phyloP scores from a whole-genome alignment of 1,139 yeast species.

The Candida smagusa region DNA sequence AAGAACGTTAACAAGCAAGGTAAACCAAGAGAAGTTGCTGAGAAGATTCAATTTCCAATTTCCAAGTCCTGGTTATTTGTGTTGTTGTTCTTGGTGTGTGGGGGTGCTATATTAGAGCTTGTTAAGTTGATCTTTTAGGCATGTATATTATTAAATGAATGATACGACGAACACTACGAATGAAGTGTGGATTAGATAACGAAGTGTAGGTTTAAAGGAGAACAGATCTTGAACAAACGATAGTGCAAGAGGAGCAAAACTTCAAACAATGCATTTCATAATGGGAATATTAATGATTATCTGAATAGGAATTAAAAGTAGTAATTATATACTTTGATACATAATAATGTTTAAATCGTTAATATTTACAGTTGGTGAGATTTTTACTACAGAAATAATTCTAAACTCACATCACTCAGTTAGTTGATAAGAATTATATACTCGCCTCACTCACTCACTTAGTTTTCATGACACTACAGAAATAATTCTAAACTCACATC shows the following conservation, averaged over 20 bases:
- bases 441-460: too few species aligned
- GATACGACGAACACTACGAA: too few species aligned
- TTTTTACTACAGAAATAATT: not conserved
- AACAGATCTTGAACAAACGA: not conserved
- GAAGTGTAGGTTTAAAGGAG: not conserved
- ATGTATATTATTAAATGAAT: not conserved
- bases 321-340: too few species aligned
- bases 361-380: too few species aligned
- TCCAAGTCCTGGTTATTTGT: conserved; percentile 59
- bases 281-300: too few species aligned
- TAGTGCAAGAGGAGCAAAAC: too few species aligned
- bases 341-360: too few species aligned
- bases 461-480: not conserved
- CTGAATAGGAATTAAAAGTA: too few species aligned
- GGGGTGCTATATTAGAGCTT: conserved; percentile 79
- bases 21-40: conserved; percentile 45
- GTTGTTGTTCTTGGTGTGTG: conserved; percentile 69
- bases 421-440: too few species aligned
- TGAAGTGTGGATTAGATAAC: not conserved
- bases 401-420: too few species aligned
- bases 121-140: conserved; percentile 47
- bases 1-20: conserved; percentile 69
- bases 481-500: too few species aligned
- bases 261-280: too few species aligned
- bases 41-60: conserved; percentile 43